phyloP scores from a whole-genome alignment of 2,329 filamentous ascomycete genomes.

The Botrytis sinoallii region DNA sequence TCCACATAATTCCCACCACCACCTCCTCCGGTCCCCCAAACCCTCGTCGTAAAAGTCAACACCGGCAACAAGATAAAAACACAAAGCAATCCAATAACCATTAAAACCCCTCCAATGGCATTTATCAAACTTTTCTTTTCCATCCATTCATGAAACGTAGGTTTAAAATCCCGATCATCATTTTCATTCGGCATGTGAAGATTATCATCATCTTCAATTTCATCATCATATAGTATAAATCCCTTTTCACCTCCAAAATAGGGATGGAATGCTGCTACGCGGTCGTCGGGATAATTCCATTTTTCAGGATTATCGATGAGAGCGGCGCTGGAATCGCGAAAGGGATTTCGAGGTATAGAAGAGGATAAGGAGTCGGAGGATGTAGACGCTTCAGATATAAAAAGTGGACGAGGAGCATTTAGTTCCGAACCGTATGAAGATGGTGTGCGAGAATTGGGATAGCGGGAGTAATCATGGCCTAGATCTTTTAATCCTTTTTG shows the following conservation, averaged over 20 bases:
- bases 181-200: constrained; percentile 52
- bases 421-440: constrained; percentile 4
- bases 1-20: constrained; percentile 7
- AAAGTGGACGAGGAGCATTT: not conserved
- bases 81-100: constrained; percentile 47
- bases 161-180: constrained; percentile 44
- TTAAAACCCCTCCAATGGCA: constrained; percentile 39
- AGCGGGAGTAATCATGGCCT: constrained; percentile 37
- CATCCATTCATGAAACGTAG: constrained; percentile 45
- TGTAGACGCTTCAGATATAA: constrained; percentile 6
- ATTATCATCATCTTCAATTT: constrained; percentile 52
- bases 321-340: constrained; percentile 28
- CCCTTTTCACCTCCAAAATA: constrained; percentile 41
- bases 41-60: constrained; percentile 42
- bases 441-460: constrained; percentile 25
- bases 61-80: constrained; percentile 52
- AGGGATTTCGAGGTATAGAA: constrained; percentile 22
- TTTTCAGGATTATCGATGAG: constrained; percentile 35
- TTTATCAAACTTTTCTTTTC: constrained; percentile 43
- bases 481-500: constrained; percentile 31
- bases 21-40: constrained; percentile 6
- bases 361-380: constrained; percentile 19
- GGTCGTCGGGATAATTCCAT: constrained; percentile 46
- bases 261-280: constrained; percentile 44
- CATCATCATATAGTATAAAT: constrained; percentile 46